These are phyloP conservation scores for Teratosphaeria pseudoeucalypti DNA, from an alignment of 2,329 filamentous ascomycete species.

Conservation along the genomic window DNA sequence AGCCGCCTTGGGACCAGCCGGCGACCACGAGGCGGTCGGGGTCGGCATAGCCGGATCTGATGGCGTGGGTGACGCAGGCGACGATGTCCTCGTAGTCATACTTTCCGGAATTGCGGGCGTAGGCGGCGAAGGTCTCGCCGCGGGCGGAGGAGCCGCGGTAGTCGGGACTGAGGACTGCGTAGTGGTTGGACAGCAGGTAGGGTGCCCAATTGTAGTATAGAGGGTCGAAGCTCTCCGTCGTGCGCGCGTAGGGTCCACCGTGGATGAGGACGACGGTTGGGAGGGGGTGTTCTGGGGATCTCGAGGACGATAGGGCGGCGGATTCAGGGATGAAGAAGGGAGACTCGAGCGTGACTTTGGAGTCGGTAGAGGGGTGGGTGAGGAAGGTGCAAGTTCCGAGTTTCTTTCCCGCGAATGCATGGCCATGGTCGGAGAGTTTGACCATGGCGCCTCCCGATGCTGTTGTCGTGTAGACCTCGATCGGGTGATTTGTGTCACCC, in stretches of 20 bases:
- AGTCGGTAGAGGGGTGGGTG: constrained; percentile 20
- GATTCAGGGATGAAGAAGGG: constrained; percentile 17
- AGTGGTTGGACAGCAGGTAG: constrained; percentile 27
- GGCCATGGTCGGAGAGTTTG: constrained; percentile 15
- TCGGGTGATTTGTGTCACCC: constrained; percentile 18
- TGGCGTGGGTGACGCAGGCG: constrained; percentile 24
- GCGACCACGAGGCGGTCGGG: constrained; percentile 25
- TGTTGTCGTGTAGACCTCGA: constrained; percentile 24
- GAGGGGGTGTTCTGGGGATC: constrained; percentile 10
- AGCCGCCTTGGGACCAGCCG: constrained; percentile 32
- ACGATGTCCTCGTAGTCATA: constrained; percentile 31
- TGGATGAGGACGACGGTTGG: constrained; percentile 29
- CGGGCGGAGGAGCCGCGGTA: constrained; percentile 29
- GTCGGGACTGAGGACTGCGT: constrained; percentile 29
- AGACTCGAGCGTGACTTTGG: constrained; percentile 20
- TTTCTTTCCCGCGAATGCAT: constrained; percentile 6
- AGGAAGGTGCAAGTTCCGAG: constrained; percentile 18
- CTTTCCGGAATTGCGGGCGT: constrained; percentile 22
- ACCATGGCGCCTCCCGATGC: constrained; percentile 9
- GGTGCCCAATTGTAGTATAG: constrained; percentile 22
- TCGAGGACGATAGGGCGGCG: background rate
- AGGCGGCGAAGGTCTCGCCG: constrained; percentile 26
- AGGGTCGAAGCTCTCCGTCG: constrained; percentile 22
- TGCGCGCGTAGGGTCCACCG: constrained; percentile 26
- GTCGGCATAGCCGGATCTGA: constrained; percentile 25